Base-by-base conservation (phyloP, 1,139 yeast species). In the Scheffersomyces parashehatae region DNA sequence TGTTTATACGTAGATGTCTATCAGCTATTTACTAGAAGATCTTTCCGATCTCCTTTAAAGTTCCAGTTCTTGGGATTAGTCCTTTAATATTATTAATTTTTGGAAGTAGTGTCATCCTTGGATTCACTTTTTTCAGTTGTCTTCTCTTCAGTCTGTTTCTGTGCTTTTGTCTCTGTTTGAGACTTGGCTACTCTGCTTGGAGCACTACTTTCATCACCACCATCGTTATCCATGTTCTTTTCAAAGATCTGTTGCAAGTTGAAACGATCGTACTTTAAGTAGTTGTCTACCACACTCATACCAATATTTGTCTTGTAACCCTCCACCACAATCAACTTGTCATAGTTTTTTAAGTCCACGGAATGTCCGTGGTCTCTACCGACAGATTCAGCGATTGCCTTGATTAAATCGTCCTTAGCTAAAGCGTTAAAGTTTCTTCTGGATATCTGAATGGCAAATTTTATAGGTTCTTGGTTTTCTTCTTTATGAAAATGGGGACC, bases 291-390 rank as follows among this genome's bases (percentile, higher is more conserved):
- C 13, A 89, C 91, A 59, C 90, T 78, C 81, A 86, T 83, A 3
- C 96, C 96, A 37, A 88, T 77, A 55, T 83, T 85, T 48, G 80
- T 85, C 62, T 90, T 91, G 67, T 84, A 93, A 58, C 97, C 88
- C 60, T 90, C 97, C 2, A 93, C 86, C 46, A 93, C 60, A 40
- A 93, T 81, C 54, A 93, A 70, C 56, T 84, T 84, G 46, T 90
- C 96, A 58, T 82, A 89, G 14, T 82, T 69, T 54, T 89, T 88
- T 62, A 93, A 75, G 59, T 90, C 96, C 9, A 93, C 96, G 29
- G 70, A 68, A 59, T 89, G 96, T 1, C 83, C 84, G 52, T 83
- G 79, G 7, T 82, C 83, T 41, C 76, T 72, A 1, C 93, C 91
- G 0, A 89, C 90, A 37, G 77, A 65, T 37, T 78, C 81, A 1